These are phyloP conservation scores for Hypocreales sp. DNA, from an alignment of 2,329 filamentous ascomycete genomes.

Conservation along the genomic window DNA sequence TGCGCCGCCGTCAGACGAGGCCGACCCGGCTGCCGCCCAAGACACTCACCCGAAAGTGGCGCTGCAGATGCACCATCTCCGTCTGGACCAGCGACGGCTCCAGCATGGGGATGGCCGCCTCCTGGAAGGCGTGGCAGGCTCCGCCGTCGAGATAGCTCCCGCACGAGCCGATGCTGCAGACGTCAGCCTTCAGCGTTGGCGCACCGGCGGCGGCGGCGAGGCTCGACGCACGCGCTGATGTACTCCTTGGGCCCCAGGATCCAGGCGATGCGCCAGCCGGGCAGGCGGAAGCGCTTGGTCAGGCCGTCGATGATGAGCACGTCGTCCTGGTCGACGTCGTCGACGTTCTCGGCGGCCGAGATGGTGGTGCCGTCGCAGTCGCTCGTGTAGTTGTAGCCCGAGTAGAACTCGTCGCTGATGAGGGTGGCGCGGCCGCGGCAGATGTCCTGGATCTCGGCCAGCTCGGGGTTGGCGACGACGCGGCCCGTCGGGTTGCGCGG, in stretches of 20 bases:
- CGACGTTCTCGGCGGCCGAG: constrained; percentile 75
- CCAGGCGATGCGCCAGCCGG: constrained; percentile 95
- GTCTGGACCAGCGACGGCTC: constrained; percentile 63
- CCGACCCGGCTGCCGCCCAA: neutral
- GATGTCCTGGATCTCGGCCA: constrained; percentile 83
- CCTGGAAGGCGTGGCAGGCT: constrained; percentile 89
- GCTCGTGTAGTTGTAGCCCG: constrained; percentile 88
- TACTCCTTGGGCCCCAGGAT: constrained; percentile 93
- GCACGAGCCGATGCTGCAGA: constrained; percentile 61
- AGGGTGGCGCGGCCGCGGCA: constrained; percentile 82
- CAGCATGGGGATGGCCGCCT: constrained; percentile 87
- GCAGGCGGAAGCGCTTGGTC: constrained; percentile 91
- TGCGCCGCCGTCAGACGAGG: constrained; percentile 10
- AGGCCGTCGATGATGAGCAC: constrained; percentile 91
- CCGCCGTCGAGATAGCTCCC: constrained; percentile 91
- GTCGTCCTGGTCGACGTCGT: constrained; percentile 79
- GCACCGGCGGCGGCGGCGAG: too few species aligned
- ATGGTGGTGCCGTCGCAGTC: constrained; percentile 84
- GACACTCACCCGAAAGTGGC: constrained; percentile 54
- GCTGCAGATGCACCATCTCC: constrained; percentile 83
- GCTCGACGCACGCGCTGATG: constrained; percentile 54
- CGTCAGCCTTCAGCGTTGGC: constrained; percentile 1
- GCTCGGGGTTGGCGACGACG: constrained; percentile 69
- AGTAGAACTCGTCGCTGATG: constrained; percentile 95
- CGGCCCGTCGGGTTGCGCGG: constrained; percentile 88